Base-by-base conservation (phyloP, 179 eudicot species). In the Beta lomatogona region DNA sequence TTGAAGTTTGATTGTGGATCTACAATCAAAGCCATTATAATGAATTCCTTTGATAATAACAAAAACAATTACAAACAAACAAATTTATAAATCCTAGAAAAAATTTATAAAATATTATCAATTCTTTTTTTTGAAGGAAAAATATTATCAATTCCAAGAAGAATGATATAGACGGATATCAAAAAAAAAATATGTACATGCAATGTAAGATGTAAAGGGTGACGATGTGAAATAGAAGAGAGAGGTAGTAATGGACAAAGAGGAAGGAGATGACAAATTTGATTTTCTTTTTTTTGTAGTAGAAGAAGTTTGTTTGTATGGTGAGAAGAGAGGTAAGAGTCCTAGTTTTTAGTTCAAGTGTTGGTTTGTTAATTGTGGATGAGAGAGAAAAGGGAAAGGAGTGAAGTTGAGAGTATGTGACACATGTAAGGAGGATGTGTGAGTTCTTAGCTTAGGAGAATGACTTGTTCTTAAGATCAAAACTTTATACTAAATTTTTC, bases 321-420 rank as follows among this genome's bases (percentile, higher is more conserved):
- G 85, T 79, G 66, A 83, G 71, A 79, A 73, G 60, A 79, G 65
- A 77, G 82, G 18, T 28, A 57, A 78, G 86, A 88, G 86, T 88
- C 94, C 97, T 91, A 79, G 85, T 91, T 93, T 93, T 87, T 85
- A 90, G 97, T 90, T 84, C 44, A 79, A 83, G 89, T 88, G 86
- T 71, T 85, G 88, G 86, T 85, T 86, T 85, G 75, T 79, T 71
- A 71, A 71, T 46, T 78, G 86, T 85, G 85, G 83, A 81, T 61
- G 85, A 82, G 64, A 83, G 84, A 86, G 84, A 88, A 82, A 69
- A 83, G 84, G 83, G 86, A 89, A 82, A 69, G 84, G 89, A 86
- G 83, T 84, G 88, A 65, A 81, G 76, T 78, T 80, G 77, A 82
- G 81, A 81, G 65, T 84, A 57, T 63, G 73, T 84, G 84, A 84